Conservation (phyloP, 192 early-diverging fungal genomes). For the Glomus cerebriforme region DNA sequence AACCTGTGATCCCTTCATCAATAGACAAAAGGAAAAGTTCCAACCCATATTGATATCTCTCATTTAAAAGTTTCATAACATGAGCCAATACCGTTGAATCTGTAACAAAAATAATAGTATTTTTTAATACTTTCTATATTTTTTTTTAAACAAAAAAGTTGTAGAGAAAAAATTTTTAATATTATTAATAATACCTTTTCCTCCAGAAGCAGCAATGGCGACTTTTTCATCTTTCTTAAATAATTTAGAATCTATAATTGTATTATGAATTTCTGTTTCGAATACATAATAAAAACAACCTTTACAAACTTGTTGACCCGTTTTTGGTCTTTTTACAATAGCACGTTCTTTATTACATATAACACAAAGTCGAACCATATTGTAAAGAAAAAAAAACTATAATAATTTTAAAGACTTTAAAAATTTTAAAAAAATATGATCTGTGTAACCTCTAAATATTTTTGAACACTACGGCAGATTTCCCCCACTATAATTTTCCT, state of each 20-base stretch:
- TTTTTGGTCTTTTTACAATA: slow-evolving; percentile 92
- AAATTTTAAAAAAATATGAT: too few relatives aligned
- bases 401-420: too few relatives aligned
- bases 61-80: slow-evolving; percentile 91
- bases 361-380: slow-evolving; percentile 21
- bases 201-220: slow-evolving; percentile 94
- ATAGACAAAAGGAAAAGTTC: slow-evolving; percentile 91
- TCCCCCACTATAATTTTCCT: too few relatives aligned
- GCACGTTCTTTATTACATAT: slow-evolving; percentile 52
- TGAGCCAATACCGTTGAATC: slow-evolving; percentile 97
- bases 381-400: not conserved
- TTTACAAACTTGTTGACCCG: slow-evolving; percentile 83
- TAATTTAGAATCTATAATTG: slow-evolving; percentile 79
- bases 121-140: not conserved
- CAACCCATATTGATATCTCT: slow-evolving; percentile 88
- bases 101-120: not conserved
- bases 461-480: too few relatives aligned
- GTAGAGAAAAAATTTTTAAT: not conserved
- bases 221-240: slow-evolving; percentile 87
- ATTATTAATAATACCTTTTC: slow-evolving; percentile 63
- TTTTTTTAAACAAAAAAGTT: too few relatives aligned
- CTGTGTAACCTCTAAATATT: too few relatives aligned
- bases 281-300: slow-evolving; percentile 92
- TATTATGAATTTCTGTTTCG: slow-evolving; percentile 93
- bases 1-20: slow-evolving; percentile 98